A percentile compares a stretch with the other conserved stretches of the same genome.
Conservation (phyloP, 352 stramenopile species). For the Phytophthora hibernalis region DNA sequence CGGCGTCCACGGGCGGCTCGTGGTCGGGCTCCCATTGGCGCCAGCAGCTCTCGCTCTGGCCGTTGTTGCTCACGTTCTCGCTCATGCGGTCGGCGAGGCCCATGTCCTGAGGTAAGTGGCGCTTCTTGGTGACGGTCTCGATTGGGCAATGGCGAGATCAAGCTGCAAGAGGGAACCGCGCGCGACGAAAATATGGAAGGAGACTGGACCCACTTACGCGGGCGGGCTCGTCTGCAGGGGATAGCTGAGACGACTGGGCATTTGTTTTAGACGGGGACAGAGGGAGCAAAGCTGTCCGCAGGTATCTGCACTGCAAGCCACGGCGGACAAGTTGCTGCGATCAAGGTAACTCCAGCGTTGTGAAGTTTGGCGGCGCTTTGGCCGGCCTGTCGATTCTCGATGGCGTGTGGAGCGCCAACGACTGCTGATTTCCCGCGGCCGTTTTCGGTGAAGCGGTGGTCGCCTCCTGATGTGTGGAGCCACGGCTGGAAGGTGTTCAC, state of each 20-base stretch:
- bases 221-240: not conserved
- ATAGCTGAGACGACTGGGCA: slow-evolving; percentile 8
- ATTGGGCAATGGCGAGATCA: slow-evolving; percentile 7
- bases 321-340: too few species aligned
- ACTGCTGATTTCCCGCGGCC: slow-evolving; percentile 1
- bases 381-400: slow-evolving; percentile 11
- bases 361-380: not conserved
- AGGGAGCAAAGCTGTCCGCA: too few species aligned
- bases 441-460: slow-evolving; percentile 9
- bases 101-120: slow-evolving; percentile 18
- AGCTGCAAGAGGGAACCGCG: not conserved
- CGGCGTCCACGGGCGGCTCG: slow-evolving; percentile 31
- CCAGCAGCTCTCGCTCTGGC: slow-evolving; percentile 8
- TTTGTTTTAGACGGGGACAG: not conserved
- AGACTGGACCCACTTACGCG: slow-evolving; percentile 4
- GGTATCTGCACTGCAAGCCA: too few species aligned
- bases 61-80: slow-evolving; percentile 40
- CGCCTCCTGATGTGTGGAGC: not conserved
- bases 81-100: slow-evolving; percentile 39
- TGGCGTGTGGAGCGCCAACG: not conserved
- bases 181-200: slow-evolving; percentile 12
- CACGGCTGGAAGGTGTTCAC: too few species aligned
- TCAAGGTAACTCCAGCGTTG: not conserved
- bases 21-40: slow-evolving; percentile 43
- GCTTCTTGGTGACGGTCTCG: not conserved